A percentile compares a stretch with the other conserved stretches of the same genome.
Conservation (phyloP, 1,139 yeast species). For the Geotrichum reessii region DNA sequence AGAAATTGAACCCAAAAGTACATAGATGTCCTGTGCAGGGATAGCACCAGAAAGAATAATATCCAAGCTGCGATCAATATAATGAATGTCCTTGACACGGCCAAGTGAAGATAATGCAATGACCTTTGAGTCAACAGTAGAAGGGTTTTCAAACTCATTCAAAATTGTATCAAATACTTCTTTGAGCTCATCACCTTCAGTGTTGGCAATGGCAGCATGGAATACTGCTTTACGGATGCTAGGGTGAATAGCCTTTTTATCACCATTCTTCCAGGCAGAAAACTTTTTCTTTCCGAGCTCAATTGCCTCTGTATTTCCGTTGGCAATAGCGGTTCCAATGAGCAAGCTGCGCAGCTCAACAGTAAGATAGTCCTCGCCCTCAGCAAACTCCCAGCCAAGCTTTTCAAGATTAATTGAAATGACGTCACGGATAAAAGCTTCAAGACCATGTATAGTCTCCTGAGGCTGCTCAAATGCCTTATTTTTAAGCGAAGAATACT, state of each 20-base stretch:
- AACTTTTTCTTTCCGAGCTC: slow-evolving; percentile 44
- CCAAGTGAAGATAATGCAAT: slow-evolving; percentile 60
- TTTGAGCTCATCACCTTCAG: slow-evolving; percentile 37
- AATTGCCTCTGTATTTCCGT: slow-evolving; percentile 46
- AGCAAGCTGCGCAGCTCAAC: slow-evolving; percentile 50
- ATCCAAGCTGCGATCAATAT: slow-evolving; percentile 40
- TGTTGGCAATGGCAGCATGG: slow-evolving; percentile 45
- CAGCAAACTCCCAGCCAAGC: slow-evolving; percentile 37
- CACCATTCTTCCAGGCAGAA: slow-evolving; percentile 36
- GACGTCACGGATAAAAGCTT: slow-evolving; percentile 40
- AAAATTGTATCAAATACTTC: slow-evolving; percentile 46
- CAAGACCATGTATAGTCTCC: slow-evolving; percentile 38
- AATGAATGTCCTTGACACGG: slow-evolving; percentile 39
- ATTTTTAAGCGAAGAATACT: slow-evolving; percentile 42
- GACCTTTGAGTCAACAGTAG: slow-evolving; percentile 63
- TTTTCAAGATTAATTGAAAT: slow-evolving; percentile 43
- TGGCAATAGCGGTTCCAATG: slow-evolving; percentile 48
- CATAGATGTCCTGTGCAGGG: slow-evolving; percentile 71
- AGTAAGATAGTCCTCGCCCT: slow-evolving; percentile 42
- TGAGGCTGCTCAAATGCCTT: slow-evolving; percentile 47
- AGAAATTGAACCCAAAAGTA: slow-evolving; percentile 50
- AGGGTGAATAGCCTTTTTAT: slow-evolving; percentile 46
- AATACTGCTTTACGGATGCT: slow-evolving; percentile 53
- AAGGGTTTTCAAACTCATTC: slow-evolving; percentile 49
- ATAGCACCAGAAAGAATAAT: slow-evolving; percentile 42